Percentiles rank a stretch among this genome's conserved stretches.
These are phyloP conservation scores for Pugionium dolabratum DNA, from an alignment of 345 rosid species.

Conservation along the genomic window DNA sequence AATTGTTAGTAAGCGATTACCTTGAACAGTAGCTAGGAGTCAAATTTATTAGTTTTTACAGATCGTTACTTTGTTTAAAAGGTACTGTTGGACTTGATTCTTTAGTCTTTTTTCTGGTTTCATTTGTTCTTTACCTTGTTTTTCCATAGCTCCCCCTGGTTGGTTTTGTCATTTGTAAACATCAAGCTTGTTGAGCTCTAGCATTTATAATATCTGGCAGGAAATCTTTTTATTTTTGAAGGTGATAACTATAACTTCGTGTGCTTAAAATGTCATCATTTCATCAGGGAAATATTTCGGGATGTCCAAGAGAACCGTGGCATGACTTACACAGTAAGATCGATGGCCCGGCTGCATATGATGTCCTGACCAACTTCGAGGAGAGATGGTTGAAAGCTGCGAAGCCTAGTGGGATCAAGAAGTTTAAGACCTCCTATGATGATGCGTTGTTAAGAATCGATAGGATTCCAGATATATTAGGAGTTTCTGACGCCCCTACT, in stretches of 20 bases:
- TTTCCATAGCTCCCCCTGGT: background rate
- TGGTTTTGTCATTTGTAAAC: slow-evolving; percentile 6
- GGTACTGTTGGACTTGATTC: background rate
- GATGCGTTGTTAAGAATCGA: slow-evolving; percentile 78
- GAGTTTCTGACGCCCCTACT: slow-evolving; percentile 52
- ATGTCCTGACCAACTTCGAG: slow-evolving; percentile 74
- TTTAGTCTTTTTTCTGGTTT: slow-evolving; percentile 2
- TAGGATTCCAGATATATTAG: slow-evolving; percentile 72
- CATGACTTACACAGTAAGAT: slow-evolving; percentile 80
- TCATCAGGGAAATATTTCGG: slow-evolving; percentile 61
- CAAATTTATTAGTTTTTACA: background rate
- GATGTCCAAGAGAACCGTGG: slow-evolving; percentile 94
- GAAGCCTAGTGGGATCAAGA: slow-evolving; percentile 65
- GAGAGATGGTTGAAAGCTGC: slow-evolving; percentile 88
- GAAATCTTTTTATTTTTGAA: background rate
- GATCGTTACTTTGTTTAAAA: slow-evolving; percentile 2
- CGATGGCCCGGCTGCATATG: slow-evolving; percentile 93
- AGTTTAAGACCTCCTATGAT: slow-evolving; percentile 56
- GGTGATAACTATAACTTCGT: background rate
- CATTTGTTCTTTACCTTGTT: background rate
- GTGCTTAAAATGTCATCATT: slow-evolving; percentile 9
- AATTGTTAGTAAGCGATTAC: slow-evolving; percentile 12
- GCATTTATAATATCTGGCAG: background rate
- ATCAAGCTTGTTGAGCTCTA: slow-evolving; percentile 12
- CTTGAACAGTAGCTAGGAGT: slow-evolving; percentile 15